phyloP scores from a whole-genome alignment of 108 stramenopile genomes.

The Pelagomonas calceolata region DNA sequence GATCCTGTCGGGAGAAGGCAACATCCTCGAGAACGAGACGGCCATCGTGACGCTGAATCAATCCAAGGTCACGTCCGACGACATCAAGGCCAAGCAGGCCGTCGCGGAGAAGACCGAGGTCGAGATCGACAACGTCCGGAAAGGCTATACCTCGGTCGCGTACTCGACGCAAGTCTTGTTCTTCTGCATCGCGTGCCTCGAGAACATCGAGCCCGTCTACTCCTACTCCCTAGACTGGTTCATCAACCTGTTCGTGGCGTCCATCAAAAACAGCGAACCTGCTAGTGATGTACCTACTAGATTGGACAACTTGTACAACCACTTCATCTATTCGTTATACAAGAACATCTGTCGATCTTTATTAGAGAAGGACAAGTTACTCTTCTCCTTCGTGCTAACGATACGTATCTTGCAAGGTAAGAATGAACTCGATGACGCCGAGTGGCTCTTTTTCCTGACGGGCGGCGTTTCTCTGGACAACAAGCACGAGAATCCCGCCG shows the following conservation, averaged over 20 bases:
- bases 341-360: conserved; percentile 46
- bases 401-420: conserved; percentile 40
- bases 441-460: conserved; percentile 45
- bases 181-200: conserved; percentile 49
- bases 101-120: conserved; percentile 45
- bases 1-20: conserved; percentile 37
- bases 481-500: conserved; percentile 36
- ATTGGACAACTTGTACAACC: conserved; percentile 30
- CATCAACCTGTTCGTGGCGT: conserved; percentile 33
- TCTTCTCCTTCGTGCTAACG: conserved; percentile 41
- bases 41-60: conserved; percentile 47
- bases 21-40: conserved; percentile 48
- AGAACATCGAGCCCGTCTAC: conserved; percentile 53
- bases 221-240: conserved; percentile 51
- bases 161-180: conserved; percentile 42
- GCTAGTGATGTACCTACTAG: conserved; percentile 26
- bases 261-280: conserved; percentile 33
- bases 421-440: conserved; percentile 14
- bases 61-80: conserved; percentile 37
- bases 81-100: conserved; percentile 43
- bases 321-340: conserved; percentile 38
- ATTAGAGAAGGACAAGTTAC: conserved; percentile 43
- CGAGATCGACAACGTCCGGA: conserved; percentile 38
- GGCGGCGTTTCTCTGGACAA: conserved; percentile 47
- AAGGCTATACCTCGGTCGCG: conserved; percentile 37